Conservation (phyloP, 352 stramenopile species). For the Globisporangium perplexum region DNA sequence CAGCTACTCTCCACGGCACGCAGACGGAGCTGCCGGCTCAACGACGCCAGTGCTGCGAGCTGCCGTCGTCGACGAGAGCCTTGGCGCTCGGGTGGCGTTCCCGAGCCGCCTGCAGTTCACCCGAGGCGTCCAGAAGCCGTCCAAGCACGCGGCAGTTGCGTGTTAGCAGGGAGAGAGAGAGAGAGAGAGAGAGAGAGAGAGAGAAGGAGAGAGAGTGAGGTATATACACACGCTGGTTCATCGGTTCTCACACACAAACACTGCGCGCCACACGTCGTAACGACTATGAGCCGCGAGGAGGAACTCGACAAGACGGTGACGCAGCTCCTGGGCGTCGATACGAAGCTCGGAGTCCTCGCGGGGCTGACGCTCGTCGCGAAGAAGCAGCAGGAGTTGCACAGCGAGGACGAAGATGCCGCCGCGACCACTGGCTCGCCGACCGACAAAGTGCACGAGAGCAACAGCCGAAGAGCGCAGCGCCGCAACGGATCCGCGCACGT, state of each 20-base stretch:
- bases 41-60: background rate
- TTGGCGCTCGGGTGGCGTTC: slow-evolving; percentile 18
- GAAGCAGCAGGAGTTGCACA: slow-evolving; percentile 22
- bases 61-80: slow-evolving; percentile 13
- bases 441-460: slow-evolving; percentile 10
- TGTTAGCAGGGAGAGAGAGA: background rate
- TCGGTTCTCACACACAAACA: no score
- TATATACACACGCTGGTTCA: no score
- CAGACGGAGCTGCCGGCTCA: background rate
- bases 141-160: slow-evolving; percentile 2
- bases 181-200: background rate
- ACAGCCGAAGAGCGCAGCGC: background rate
- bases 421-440: slow-evolving; percentile 1
- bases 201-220: no score
- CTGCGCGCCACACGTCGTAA: background rate
- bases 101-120: slow-evolving; percentile 24
- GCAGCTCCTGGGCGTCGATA: slow-evolving; percentile 31
- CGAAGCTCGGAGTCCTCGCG: slow-evolving; percentile 51
- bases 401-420: slow-evolving; percentile 24
- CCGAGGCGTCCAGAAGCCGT: slow-evolving; percentile 13
- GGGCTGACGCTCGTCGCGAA: slow-evolving; percentile 36
- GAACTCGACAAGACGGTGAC: slow-evolving; percentile 17
- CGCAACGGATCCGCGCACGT: slow-evolving; percentile 1
- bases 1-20: background rate
- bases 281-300: slow-evolving; percentile 2